A percentile compares a stretch with the other conserved stretches of the same genome.
These are phyloP conservation scores for Vigna reflexopilosa DNA, from an alignment of 306 rosid species.

Conservation along the genomic window DNA sequence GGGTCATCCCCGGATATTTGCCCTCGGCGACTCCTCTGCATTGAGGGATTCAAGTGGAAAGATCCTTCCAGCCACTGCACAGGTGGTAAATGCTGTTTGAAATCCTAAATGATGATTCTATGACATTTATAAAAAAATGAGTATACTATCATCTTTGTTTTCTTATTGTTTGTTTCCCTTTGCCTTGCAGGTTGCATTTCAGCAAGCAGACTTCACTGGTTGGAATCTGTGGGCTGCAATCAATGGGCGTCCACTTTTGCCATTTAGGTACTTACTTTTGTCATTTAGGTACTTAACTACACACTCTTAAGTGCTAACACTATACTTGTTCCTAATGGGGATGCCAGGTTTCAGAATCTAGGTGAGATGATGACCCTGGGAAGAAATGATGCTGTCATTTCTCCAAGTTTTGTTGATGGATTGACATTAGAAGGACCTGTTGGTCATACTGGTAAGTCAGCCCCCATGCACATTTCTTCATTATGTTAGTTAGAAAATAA, in stretches of 20 bases:
- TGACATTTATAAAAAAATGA: neutral
- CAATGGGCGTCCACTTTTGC: constrained; percentile 92
- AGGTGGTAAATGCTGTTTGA: constrained; percentile 52
- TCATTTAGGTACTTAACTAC: constrained; percentile 70
- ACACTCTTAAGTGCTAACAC: constrained; percentile 10
- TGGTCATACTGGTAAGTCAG: constrained; percentile 82
- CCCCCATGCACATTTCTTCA: neutral
- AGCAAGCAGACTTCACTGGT: constrained; percentile 96
- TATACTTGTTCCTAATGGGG: constrained; percentile 34
- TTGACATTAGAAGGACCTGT: constrained; percentile 86
- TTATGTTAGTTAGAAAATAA: neutral
- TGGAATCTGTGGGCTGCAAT: constrained; percentile 99
- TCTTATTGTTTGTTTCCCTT: constrained; percentile 42
- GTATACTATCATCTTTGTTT: constrained; percentile 29
- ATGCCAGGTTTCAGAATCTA: constrained; percentile 82
- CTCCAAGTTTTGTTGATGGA: constrained; percentile 94
- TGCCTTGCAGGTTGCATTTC: constrained; percentile 82
- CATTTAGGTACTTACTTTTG: constrained; percentile 75
- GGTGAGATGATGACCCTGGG: constrained; percentile 98
- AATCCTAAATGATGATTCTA: constrained; percentile 27
- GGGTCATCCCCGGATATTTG: constrained; percentile 98
- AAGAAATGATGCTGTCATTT: constrained; percentile 84
- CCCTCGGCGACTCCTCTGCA: constrained; percentile 92
- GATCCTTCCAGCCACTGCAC: constrained; percentile 97
- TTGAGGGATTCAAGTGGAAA: constrained; percentile 82